A percentile compares a stretch with the other conserved stretches of the same genome.
Conservation (phyloP, 2,329 filamentous ascomycete genomes). For the Fusarium sp. region DNA sequence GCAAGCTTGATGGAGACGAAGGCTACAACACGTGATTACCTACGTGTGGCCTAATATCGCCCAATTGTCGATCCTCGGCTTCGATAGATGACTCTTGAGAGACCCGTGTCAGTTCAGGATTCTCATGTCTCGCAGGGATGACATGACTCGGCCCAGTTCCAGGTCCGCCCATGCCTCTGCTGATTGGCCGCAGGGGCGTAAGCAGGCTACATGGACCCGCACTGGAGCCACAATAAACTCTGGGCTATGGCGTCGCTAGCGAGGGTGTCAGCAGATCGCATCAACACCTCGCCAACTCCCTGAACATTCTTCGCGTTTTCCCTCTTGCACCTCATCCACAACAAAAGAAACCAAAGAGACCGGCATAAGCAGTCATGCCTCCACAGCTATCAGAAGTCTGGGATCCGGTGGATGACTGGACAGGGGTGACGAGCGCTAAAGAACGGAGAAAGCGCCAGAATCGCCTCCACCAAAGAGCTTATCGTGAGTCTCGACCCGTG, state of each 20-base stretch:
- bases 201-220: background rate
- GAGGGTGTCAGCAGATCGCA: background rate
- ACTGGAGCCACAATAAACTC: background rate
- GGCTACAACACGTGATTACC: background rate
- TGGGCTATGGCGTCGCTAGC: background rate
- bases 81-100: background rate
- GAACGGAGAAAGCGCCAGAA: slow-evolving; percentile 9
- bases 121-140: background rate
- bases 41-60: background rate
- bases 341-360: background rate
- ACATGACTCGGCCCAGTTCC: background rate
- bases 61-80: background rate
- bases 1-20: background rate
- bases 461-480: slow-evolving; percentile 9
- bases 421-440: background rate
- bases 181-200: background rate
- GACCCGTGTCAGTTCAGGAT: background rate
- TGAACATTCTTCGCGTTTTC: background rate
- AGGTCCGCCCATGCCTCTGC: background rate
- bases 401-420: slow-evolving; percentile 7
- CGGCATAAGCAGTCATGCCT: background rate
- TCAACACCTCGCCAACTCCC: background rate
- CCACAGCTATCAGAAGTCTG: slow-evolving; percentile 6
- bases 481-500: background rate
- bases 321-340: background rate